Evolutionary conservation across 2,329 filamentous ascomycete genomes (phyloP).

Genomic region (Xylaria sp.): DNA sequence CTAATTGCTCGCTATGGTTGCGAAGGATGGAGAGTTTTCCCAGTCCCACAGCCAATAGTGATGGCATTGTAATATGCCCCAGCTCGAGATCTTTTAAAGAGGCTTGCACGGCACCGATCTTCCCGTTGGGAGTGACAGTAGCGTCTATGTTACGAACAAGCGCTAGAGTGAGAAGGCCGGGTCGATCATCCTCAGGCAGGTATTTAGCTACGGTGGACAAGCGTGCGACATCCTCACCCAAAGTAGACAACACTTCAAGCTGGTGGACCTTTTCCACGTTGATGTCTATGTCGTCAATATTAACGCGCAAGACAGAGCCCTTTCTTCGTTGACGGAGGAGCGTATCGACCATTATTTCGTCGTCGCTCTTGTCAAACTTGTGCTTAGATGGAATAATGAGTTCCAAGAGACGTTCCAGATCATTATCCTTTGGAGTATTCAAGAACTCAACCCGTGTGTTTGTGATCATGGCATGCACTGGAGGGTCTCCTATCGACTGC

Average conservation of each 20-base stretch:
- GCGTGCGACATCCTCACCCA: constrained; percentile 83
- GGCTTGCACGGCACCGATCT: constrained; percentile 72
- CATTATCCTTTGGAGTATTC: constrained; percentile 77
- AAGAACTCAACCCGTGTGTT: constrained; percentile 80
- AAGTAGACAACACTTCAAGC: constrained; percentile 73
- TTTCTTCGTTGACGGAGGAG: constrained; percentile 86
- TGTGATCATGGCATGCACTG: constrained; percentile 70
- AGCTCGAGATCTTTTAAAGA: constrained; percentile 73
- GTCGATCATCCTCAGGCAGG: constrained; percentile 92
- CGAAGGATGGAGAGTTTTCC: constrained; percentile 70
- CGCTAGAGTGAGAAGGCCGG: constrained; percentile 82
- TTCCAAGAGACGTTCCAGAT: constrained; percentile 83
- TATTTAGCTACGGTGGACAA: constrained; percentile 93
- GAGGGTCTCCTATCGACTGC: constrained; percentile 64
- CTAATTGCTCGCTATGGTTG: constrained; percentile 75
- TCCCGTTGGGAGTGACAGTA: constrained; percentile 72
- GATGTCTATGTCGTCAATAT: constrained; percentile 72
- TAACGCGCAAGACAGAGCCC: constrained; percentile 81
- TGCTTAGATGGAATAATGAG: constrained; percentile 92
- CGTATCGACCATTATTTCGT: constrained; percentile 95
- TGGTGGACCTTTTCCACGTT: constrained; percentile 72
- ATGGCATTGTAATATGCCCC: constrained; percentile 86
- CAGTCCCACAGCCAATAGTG: constrained; percentile 82
- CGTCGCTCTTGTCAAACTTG: constrained; percentile 84
- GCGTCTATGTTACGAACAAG: constrained; percentile 72